A percentile compares a stretch with the other conserved stretches of the same genome.
phyloP scores from a whole-genome alignment of 192 early-diverging fungal genomes.

The Endogone sp. region DNA sequence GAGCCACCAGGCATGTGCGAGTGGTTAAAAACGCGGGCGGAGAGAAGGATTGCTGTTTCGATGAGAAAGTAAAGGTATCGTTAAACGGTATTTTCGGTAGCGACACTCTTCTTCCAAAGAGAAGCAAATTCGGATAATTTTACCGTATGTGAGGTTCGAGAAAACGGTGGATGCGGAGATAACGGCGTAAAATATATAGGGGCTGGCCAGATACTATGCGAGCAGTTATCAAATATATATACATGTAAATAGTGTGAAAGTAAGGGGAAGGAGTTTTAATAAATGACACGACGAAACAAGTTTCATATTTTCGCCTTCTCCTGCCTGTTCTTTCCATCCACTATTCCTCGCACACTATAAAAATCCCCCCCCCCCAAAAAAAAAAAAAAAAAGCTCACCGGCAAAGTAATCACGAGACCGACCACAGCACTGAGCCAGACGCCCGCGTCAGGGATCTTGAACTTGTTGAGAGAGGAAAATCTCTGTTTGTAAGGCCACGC shows the following conservation, averaged over 20 bases:
- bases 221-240: background rate
- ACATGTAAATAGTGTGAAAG: no score
- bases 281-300: background rate
- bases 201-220: background rate
- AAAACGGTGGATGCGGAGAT: conserved; percentile 22
- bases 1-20: background rate
- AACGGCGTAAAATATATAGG: conserved; percentile 21
- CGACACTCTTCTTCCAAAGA: no score
- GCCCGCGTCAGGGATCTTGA: background rate
- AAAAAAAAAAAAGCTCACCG: background rate
- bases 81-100: no score
- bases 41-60: background rate
- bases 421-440: background rate
- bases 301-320: background rate
- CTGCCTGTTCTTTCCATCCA: background rate
- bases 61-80: no score
- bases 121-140: background rate
- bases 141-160: conserved; percentile 24
- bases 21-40: background rate
- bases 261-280: background rate
- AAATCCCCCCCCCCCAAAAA: no score
- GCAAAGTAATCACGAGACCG: background rate
- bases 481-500: conserved; percentile 33
- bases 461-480: background rate
- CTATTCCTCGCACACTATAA: background rate